These are phyloP conservation scores for Sungouiella blattae DNA, from an alignment of 805 yeast genomes.

Conservation along the genomic window DNA sequence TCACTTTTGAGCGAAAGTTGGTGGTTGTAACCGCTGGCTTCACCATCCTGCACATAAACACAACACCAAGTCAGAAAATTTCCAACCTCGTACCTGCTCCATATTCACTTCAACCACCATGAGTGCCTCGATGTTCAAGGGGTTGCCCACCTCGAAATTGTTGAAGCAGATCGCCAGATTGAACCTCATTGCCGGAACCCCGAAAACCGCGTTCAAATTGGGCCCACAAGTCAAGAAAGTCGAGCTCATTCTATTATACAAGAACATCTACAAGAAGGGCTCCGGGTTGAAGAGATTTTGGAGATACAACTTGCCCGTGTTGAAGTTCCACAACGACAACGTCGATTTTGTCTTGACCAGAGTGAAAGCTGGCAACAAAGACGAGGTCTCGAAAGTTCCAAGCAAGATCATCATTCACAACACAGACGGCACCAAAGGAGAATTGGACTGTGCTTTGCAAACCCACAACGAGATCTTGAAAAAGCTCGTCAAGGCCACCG, in stretches of 20 bases:
- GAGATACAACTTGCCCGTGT: conserved; percentile 68
- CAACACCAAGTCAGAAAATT: background rate
- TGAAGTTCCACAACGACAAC: conserved; percentile 80
- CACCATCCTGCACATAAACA: no score
- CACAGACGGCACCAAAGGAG: conserved; percentile 8
- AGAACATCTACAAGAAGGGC: conserved; percentile 46
- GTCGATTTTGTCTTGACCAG: conserved; percentile 59
- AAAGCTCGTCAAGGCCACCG: conserved; percentile 48
- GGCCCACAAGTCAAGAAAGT: conserved; percentile 30
- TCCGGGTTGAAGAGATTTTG: conserved; percentile 74
- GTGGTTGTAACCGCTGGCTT: no score
- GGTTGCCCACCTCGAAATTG: conserved; percentile 18
- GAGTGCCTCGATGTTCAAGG: conserved; percentile 5
- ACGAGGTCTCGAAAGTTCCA: conserved; percentile 12
- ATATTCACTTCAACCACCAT: conserved; percentile 1
- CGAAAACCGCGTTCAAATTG: conserved; percentile 33
- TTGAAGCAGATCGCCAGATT: conserved; percentile 49
- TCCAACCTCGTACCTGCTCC: background rate
- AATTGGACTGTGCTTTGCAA: conserved; percentile 53
- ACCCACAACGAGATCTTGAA: conserved; percentile 51
- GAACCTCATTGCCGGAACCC: conserved; percentile 49
- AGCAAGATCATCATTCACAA: conserved; percentile 11
- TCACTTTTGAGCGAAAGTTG: no score
- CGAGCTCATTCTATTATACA: conserved; percentile 48
- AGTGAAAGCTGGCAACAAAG: conserved; percentile 23